phyloP scores from a whole-genome alignment of 2,329 filamentous ascomycete species.

The Venturia aucupariae region DNA sequence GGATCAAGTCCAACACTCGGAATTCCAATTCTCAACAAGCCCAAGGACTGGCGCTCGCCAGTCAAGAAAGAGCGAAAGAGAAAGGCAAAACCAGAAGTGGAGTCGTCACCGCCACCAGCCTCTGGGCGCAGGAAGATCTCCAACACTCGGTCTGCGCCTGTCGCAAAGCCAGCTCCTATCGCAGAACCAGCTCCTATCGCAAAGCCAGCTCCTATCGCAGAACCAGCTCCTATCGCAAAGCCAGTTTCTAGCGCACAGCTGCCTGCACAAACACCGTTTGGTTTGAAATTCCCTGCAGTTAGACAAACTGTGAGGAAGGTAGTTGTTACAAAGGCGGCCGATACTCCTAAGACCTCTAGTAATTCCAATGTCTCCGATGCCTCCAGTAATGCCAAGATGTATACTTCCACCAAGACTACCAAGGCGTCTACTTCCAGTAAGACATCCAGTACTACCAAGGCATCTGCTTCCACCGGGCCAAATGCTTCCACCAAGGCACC shows the following conservation, averaged over 20 bases:
- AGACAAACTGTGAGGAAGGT: neutral
- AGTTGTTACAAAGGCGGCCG: neutral
- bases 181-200: neutral
- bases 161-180: neutral
- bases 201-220: neutral
- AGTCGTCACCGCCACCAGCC: neutral
- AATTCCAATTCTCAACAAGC: neutral
- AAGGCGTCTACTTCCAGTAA: too few species aligned
- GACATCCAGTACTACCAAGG: too few species aligned
- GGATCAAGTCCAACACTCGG: neutral
- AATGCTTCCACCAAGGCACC: too few species aligned
- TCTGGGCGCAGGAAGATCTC: neutral
- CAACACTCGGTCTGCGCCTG: neutral
- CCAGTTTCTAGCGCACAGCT: too few species aligned
- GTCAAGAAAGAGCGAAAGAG: neutral
- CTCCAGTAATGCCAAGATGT: neutral
- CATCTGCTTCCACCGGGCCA: too few species aligned
- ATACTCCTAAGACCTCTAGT: neutral
- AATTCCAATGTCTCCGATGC: neutral
- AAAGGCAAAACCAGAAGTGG: neutral
- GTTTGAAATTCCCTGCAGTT: neutral
- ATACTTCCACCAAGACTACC: neutral
- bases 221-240: neutral
- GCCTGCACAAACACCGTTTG: neutral
- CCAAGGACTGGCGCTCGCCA: neutral